Percentiles rank a stretch among this genome's conserved stretches.
phyloP scores from a whole-genome alignment of 768 basidiomycete species.

The Boletus sensibilis region DNA sequence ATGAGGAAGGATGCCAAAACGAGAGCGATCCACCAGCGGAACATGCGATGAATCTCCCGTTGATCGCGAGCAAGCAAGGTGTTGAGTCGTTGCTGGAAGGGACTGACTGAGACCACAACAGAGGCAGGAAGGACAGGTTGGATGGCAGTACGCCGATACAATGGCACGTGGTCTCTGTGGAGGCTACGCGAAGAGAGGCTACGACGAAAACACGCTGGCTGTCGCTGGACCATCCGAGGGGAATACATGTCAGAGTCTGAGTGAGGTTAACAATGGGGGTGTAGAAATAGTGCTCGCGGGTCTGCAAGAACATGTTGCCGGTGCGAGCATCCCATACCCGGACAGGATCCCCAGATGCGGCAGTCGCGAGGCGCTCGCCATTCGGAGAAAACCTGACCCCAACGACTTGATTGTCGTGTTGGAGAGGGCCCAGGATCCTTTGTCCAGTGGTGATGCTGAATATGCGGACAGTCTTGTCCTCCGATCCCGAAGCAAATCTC shows the following conservation, averaged over 20 bases:
- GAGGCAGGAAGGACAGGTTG: rapidly evolving
- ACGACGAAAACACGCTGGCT: neutral
- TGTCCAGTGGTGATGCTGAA: constrained; percentile 7
- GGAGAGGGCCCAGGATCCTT: neutral
- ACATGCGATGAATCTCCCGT: neutral
- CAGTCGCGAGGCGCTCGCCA: neutral
- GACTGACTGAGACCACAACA: neutral
- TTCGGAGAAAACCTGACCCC: constrained; percentile 8
- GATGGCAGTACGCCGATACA: neutral
- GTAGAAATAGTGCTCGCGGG: no score
- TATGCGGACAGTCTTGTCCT: constrained; percentile 3
- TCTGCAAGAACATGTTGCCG: neutral
- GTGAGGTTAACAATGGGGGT: no score
- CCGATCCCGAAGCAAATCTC: constrained; percentile 7
- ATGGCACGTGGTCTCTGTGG: no score
- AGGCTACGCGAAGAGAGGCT: no score
- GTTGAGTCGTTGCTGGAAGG: neutral
- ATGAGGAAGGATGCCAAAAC: neutral
- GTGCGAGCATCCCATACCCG: constrained; percentile 5
- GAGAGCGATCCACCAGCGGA: neutral
- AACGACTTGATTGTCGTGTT: neutral
- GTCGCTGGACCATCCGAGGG: neutral
- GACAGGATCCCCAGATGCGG: neutral
- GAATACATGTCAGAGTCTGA: neutral
- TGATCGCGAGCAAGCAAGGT: neutral